phyloP scores from a whole-genome alignment of 768 basidiomycete genomes.

The Hericium alpestre region DNA sequence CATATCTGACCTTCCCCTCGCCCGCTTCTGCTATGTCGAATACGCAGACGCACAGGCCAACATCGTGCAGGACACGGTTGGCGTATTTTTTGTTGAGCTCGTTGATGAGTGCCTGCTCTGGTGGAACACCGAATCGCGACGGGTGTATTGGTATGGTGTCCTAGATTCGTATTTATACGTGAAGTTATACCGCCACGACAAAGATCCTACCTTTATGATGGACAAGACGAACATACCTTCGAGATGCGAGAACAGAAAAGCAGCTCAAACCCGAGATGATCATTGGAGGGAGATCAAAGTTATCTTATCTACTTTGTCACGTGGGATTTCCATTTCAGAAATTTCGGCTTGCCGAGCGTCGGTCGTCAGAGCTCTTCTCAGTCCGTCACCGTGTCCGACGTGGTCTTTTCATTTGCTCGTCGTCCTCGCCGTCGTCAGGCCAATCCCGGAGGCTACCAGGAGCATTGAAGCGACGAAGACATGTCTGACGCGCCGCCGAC shows the following conservation, averaged over 20 bases:
- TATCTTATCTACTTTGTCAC: conserved; percentile 13
- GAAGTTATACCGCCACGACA: neutral
- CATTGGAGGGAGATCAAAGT: conserved; percentile 1
- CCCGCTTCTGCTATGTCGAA: conserved; percentile 81
- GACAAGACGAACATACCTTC: conserved; percentile 26
- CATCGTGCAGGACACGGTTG: conserved; percentile 80
- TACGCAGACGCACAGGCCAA: conserved; percentile 83
- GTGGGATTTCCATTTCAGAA: neutral
- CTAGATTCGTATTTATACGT: conserved; percentile 26
- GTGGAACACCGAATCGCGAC: conserved; percentile 68
- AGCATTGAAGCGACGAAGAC: neutral
- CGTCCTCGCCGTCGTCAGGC: no score
- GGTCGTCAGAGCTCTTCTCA: neutral
- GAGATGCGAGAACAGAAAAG: neutral
- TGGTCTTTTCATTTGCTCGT: conserved; percentile 12
- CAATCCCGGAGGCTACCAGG: no score
- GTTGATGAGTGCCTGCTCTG: conserved; percentile 68
- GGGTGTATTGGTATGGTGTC: conserved; percentile 89
- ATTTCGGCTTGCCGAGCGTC: neutral
- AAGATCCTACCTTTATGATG: conserved; percentile 21
- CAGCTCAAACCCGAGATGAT: neutral
- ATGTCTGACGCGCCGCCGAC: conserved; percentile 8
- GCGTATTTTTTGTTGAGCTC: conserved; percentile 95
- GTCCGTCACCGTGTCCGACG: neutral
- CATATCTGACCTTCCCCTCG: conserved; percentile 89